Base-by-base conservation (phyloP, 2,329 filamentous ascomycete genomes). In the Fusarium protoensiforme region DNA sequence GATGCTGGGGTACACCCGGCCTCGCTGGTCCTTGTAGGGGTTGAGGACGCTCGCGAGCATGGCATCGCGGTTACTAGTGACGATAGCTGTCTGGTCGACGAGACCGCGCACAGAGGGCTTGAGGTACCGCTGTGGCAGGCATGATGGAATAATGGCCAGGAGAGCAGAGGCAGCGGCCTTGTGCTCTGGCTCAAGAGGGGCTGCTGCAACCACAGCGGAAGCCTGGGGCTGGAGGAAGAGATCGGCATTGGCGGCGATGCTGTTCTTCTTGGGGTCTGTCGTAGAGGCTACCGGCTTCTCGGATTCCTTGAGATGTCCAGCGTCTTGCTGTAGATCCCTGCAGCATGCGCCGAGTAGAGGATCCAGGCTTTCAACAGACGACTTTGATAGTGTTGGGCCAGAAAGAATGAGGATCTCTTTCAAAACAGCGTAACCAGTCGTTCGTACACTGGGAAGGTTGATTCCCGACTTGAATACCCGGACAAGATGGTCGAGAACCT, bases 1-100 rank as follows among this genome's bases (percentile, higher is more conserved):
- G 56, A 98, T 92, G 80, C 92, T 96, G 31, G 93, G 87, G 68
- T 91, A 89, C 60, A 90, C 88, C 72, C 90, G 86, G 46, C 92
- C 89, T 79, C 91, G 87, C 77, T 89, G 85, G 78, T 91, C 85
- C 71, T 90, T 84, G 81, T 91, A 90, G 1, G 94, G 94, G 81
- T 96, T 94, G 67, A 98, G 85, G 14, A 97, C 91, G 80, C 94
- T 96, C 7, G 94, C 91, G 13, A 96, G 79, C 88, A 98, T 93
- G 46, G 93, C 92, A 35, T 91, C 86, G 78, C 91, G 91, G 80
- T 92, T 87, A 67, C 88, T 87, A 7, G 87, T 89, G 24, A 98
- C 84, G 64, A 98, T 92, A 22, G 94, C 93, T 4, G 93, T 94
- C 72, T 93, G 92, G 78, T 98, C 94, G 71, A 98, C 87, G 57